Conservation (phyloP, 352 stramenopile species). For the Globisporangium cylindrosporum region DNA sequence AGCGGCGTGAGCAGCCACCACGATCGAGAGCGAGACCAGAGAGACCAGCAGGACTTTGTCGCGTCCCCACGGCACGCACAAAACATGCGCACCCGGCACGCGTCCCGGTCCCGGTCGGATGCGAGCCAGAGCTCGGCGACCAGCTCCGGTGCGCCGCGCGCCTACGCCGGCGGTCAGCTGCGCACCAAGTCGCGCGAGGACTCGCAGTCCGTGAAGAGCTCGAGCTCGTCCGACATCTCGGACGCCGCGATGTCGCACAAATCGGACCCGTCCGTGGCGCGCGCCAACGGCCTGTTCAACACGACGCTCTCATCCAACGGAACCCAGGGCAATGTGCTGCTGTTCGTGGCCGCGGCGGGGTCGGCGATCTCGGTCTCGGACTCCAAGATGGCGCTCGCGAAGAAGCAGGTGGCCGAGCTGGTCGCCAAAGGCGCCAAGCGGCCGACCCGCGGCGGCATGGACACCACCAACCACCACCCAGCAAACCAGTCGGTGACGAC, state of each 20-base stretch:
- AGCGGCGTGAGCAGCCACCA: conserved; percentile 4
- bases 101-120: conserved; percentile 21
- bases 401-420: conserved; percentile 56
- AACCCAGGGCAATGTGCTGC: conserved; percentile 54
- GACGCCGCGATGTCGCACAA: not conserved
- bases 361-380: conserved; percentile 69
- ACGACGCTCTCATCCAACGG: conserved; percentile 24
- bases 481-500: conserved; percentile 15
- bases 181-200: conserved; percentile 23
- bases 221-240: conserved; percentile 22
- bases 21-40: not conserved
- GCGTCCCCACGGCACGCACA: conserved; percentile 21
- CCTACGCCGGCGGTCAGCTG: conserved; percentile 25
- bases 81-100: conserved; percentile 24
- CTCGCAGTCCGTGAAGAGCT: conserved; percentile 18
- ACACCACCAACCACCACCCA: conserved; percentile 13
- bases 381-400: conserved; percentile 51
- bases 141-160: conserved; percentile 26
- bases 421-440: conserved; percentile 48
- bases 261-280: conserved; percentile 24
- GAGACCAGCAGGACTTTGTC: conserved; percentile 1
- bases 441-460: conserved; percentile 44
- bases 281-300: conserved; percentile 28
- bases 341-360: conserved; percentile 67
- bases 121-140: conserved; percentile 20